phyloP scores from a whole-genome alignment of 2,329 filamentous ascomycete genomes.

The Colletotrichum sp. region DNA sequence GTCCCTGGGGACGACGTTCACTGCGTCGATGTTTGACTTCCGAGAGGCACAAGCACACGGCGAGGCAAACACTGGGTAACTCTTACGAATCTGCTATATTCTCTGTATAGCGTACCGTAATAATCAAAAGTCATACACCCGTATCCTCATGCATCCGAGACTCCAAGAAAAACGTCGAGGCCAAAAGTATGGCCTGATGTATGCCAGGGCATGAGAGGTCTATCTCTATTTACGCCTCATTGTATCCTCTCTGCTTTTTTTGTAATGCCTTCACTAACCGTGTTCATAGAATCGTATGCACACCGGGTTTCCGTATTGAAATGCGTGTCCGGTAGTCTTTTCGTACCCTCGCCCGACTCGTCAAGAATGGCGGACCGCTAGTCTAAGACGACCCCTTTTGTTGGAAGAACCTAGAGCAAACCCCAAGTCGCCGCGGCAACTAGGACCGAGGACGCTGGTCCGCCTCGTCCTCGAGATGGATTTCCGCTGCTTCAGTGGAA shows the following conservation, averaged over 20 bases:
- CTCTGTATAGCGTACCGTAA: not conserved
- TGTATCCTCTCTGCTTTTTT: slow-evolving; percentile 19
- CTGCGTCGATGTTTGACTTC: not conserved
- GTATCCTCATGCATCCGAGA: slow-evolving; percentile 12
- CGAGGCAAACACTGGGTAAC: not conserved
- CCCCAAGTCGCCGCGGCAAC: not conserved
- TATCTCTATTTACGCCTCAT: slow-evolving; percentile 21
- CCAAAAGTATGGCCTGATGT: not conserved
- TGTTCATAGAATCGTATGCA: not conserved
- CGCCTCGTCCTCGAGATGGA: slow-evolving; percentile 48
- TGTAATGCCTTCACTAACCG: slow-evolving; percentile 2
- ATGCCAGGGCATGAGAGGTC: slow-evolving; percentile 19
- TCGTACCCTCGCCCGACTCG: not conserved
- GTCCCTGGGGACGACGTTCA: not conserved
- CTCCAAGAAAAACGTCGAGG: slow-evolving; percentile 7
- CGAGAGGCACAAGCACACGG: not conserved
- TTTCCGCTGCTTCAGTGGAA: slow-evolving; percentile 54
- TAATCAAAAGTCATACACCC: slow-evolving; percentile 13
- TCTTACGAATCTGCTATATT: not conserved
- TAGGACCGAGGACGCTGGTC: slow-evolving; percentile 24
- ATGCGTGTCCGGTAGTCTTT: not conserved
- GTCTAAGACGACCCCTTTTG: not conserved
- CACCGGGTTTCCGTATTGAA: not conserved
- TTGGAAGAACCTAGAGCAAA: not conserved
- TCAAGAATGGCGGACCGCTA: not conserved